phyloP scores from a whole-genome alignment of 352 stramenopile genomes.

The Globisporangium spinosum region DNA sequence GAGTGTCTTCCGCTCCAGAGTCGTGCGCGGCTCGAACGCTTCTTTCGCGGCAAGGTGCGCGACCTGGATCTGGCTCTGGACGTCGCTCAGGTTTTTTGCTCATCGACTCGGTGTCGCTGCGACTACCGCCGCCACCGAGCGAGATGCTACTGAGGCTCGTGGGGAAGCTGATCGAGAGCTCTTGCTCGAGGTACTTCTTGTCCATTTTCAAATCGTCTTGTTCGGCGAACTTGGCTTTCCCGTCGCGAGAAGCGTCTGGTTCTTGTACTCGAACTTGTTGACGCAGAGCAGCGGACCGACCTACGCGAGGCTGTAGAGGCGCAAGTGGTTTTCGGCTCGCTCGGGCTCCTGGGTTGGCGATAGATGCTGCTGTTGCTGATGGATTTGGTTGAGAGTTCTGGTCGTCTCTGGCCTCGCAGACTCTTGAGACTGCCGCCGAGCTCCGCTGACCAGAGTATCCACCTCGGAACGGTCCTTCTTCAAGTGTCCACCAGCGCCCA shows the following conservation, averaged over 20 bases:
- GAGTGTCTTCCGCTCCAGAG: constrained; percentile 39
- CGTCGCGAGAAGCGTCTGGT: constrained; percentile 2
- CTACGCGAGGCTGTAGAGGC: constrained; percentile 51
- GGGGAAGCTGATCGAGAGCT: constrained; percentile 43
- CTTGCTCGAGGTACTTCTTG: constrained; percentile 53
- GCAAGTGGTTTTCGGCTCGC: constrained; percentile 5
- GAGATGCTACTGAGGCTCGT: constrained; percentile 16
- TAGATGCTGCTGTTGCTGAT: neutral
- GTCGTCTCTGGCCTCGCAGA: neutral
- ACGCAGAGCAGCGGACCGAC: constrained; percentile 33
- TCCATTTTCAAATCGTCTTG: constrained; percentile 50
- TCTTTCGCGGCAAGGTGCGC: constrained; percentile 40
- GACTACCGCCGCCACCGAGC: neutral
- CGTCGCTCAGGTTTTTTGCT: constrained; percentile 23
- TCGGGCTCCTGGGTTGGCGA: neutral
- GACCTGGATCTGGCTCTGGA: constrained; percentile 39
- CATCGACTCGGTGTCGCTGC: neutral
- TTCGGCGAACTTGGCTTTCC: constrained; percentile 33
- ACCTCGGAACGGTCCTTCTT: neutral
- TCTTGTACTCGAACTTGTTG: constrained; percentile 31
- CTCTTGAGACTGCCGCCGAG: neutral
- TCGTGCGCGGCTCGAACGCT: constrained; percentile 32
- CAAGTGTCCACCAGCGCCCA: neutral
- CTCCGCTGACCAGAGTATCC: neutral
- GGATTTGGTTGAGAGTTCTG: neutral